phyloP scores from a whole-genome alignment of 306 rosid genomes.

The Malus domestica region ASM211411v1 NC_041794.1:28490501-28491000 shows the following conservation, averaged over 20 bases:
- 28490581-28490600: constrained; percentile 52
- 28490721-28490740: not conserved
- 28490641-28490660: not conserved
- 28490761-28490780: not conserved
- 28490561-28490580: constrained; percentile 52
- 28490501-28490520: constrained; percentile 57
- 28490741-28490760: not conserved
- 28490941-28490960: not conserved
- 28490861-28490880: not conserved
- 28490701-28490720: not conserved
- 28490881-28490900: not conserved
- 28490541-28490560: constrained; percentile 43
- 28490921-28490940: not conserved
- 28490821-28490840: not conserved
- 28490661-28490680: not conserved
- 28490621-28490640: constrained; percentile 5
- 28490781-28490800: not conserved
- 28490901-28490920: not conserved
- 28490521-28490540: constrained; percentile 46
- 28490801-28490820: not conserved
- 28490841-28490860: not conserved
- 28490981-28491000: too few relatives aligned
- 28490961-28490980: too few relatives aligned
- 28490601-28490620: constrained; percentile 2
- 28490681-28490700: not conserved